These are phyloP conservation scores for Panus rudis DNA, from an alignment of 768 basidiomycete species.

Conservation along the genomic window DNA sequence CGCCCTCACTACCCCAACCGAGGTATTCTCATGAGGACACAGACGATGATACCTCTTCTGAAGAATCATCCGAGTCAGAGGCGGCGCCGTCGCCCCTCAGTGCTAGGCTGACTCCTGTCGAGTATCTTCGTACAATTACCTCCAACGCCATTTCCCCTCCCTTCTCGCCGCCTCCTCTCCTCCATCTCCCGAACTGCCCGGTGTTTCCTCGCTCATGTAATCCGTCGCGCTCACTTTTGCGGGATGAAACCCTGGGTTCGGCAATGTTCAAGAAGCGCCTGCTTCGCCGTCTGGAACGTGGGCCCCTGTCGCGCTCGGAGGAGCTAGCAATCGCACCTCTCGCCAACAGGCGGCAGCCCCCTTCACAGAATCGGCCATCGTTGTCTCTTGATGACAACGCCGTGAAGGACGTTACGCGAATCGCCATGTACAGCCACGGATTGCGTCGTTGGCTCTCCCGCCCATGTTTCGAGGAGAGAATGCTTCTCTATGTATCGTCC, in stretches of 20 bases:
- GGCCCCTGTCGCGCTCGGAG: conserved; percentile 33
- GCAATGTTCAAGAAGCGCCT: conserved; percentile 46
- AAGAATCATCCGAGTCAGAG: conserved; percentile 7
- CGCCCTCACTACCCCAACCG: conserved; percentile 7
- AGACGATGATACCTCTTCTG: conserved; percentile 6
- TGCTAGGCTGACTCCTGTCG: conserved; percentile 25
- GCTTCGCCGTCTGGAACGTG: conserved; percentile 35
- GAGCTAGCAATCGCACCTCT: conserved; percentile 40
- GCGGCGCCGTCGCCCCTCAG: conserved; percentile 15
- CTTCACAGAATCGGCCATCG: conserved; percentile 12
- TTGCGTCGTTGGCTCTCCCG: conserved; percentile 65
- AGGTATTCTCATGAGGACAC: neutral
- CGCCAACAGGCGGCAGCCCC: conserved; percentile 9
- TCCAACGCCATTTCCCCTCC: conserved; percentile 38
- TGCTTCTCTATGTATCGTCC: conserved; percentile 43
- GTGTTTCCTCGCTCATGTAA: conserved; percentile 57
- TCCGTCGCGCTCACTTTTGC: conserved; percentile 27
- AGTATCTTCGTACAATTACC: conserved; percentile 37
- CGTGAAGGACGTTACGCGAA: conserved; percentile 21
- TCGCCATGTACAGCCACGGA: conserved; percentile 40
- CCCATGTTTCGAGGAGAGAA: conserved; percentile 71
- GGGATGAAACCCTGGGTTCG: conserved; percentile 34
- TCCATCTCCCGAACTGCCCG: conserved; percentile 28
- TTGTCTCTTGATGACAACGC: conserved; percentile 29
- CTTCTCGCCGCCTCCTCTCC: conserved; percentile 42